A percentile compares a stretch with the other conserved stretches of the same genome.
Conservation (phyloP, 495 filamentous ascomycete species). For the Hypoxylon intermedium region DNA sequence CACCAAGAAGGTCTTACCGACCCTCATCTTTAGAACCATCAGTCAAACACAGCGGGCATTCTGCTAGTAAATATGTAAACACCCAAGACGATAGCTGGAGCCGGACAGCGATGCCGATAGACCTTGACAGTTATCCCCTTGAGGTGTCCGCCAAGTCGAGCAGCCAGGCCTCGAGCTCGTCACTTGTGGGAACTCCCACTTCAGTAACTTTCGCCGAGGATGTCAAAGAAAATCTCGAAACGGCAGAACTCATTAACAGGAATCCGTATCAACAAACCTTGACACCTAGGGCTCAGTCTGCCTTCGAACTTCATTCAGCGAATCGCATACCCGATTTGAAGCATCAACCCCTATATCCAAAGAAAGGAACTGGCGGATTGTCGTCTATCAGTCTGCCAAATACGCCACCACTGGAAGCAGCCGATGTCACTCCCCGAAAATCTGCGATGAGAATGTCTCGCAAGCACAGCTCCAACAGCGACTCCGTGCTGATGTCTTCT, state of each 20-base stretch:
- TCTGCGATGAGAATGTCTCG: conserved; percentile 37
- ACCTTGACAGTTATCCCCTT: conserved; percentile 40
- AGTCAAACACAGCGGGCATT: conserved; percentile 13
- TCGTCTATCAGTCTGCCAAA: conserved; percentile 38
- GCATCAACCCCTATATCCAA: conserved; percentile 42
- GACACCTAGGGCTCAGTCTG: conserved; percentile 37
- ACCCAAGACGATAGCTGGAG: conserved; percentile 47
- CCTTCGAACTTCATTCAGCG: conserved; percentile 29
- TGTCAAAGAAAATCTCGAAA: conserved; percentile 11
- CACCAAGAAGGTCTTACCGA: conserved; percentile 7
- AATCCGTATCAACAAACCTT: conserved; percentile 16
- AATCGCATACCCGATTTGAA: conserved; percentile 42
- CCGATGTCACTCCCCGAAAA: conserved; percentile 32
- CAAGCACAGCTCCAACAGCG: conserved; percentile 29
- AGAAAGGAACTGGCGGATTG: conserved; percentile 29
- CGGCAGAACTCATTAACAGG: conserved; percentile 18
- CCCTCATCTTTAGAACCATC: conserved; percentile 13
- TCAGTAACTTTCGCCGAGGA: conserved; percentile 31
- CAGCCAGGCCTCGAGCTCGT: conserved; percentile 6
- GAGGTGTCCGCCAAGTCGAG: background rate
- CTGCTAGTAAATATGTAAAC: conserved; percentile 8
- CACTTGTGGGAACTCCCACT: conserved; percentile 22
- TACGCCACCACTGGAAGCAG: conserved; percentile 30
- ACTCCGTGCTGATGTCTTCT: conserved; percentile 21
- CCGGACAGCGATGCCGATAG: conserved; percentile 43